A percentile compares a stretch with the other conserved stretches of the same genome.
phyloP scores from a whole-genome alignment of 345 rosid genomes.

The Lepidium africanum region DNA sequence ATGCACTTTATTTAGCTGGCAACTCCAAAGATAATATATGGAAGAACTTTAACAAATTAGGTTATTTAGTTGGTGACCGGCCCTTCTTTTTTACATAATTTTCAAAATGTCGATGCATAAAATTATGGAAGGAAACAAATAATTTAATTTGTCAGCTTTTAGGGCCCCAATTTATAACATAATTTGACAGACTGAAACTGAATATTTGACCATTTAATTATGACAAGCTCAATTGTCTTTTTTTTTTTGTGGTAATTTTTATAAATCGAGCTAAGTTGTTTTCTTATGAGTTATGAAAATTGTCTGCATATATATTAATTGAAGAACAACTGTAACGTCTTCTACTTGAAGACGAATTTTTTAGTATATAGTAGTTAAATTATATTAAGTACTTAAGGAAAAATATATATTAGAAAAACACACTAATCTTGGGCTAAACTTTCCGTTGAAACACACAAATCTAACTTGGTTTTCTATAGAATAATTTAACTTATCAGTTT shows the following conservation, averaged over 20 bases:
- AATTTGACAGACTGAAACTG: neutral
- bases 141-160: neutral
- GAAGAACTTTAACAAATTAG: slow-evolving; percentile 25
- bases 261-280: too few relatives aligned
- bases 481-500: too few relatives aligned
- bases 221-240: neutral
- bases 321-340: too few relatives aligned
- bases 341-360: too few relatives aligned
- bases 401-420: neutral
- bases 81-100: neutral
- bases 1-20: slow-evolving; percentile 15
- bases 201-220: neutral
- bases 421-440: too few relatives aligned
- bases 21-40: neutral
- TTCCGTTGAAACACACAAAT: neutral
- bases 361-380: too few relatives aligned
- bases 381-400: neutral
- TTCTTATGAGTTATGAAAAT: too few relatives aligned
- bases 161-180: neutral
- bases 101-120: neutral
- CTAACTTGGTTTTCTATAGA: neutral
- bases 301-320: too few relatives aligned
- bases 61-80: slow-evolving; percentile 28
- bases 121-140: neutral
- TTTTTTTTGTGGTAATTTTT: too few relatives aligned